These are phyloP conservation scores for Cytospora paraplurivora DNA, from an alignment of 2,329 filamentous ascomycete species.

Conservation along the genomic window DNA sequence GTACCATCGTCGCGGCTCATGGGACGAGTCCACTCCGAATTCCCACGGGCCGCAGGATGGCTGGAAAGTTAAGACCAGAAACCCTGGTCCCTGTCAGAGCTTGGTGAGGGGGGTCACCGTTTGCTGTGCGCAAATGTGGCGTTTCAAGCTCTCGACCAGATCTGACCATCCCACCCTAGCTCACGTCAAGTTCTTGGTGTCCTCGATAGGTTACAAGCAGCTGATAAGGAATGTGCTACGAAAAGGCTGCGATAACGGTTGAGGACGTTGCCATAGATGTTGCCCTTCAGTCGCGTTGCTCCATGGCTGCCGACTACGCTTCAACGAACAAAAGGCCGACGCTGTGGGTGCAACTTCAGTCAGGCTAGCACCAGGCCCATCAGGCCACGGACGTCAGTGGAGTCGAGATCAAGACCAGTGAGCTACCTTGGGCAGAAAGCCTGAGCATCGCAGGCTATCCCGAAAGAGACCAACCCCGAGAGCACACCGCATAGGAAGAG, in stretches of 20 bases:
- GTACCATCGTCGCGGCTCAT: slow-evolving; percentile 22
- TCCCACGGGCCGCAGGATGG: slow-evolving; percentile 30
- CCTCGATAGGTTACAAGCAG: slow-evolving; percentile 14
- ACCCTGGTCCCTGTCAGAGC: slow-evolving; percentile 21
- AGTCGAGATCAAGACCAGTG: slow-evolving; percentile 11
- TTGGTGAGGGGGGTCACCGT: slow-evolving; percentile 17
- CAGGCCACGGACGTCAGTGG: slow-evolving; percentile 19
- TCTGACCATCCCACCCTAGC: slow-evolving; percentile 13
- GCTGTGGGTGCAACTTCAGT: slow-evolving; percentile 15
- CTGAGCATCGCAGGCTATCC: not conserved
- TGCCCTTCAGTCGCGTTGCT: not conserved
- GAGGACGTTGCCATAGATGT: slow-evolving; percentile 2
- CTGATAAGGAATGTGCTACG: slow-evolving; percentile 15
- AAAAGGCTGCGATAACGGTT: slow-evolving; percentile 22
- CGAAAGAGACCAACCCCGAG: slow-evolving; percentile 20
- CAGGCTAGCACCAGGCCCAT: slow-evolving; percentile 13
- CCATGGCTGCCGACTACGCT: slow-evolving; percentile 4
- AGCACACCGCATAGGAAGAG: slow-evolving; percentile 3
- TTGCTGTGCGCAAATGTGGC: slow-evolving; percentile 24
- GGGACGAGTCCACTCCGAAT: slow-evolving; percentile 5
- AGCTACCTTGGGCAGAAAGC: slow-evolving; percentile 13
- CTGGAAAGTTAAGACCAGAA: slow-evolving; percentile 16
- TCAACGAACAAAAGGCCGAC: slow-evolving; percentile 5
- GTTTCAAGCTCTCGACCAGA: slow-evolving; percentile 21
- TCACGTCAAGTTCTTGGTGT: slow-evolving; percentile 11